A percentile compares a stretch with the other conserved stretches of the same genome.
Conservation (phyloP, 768 basidiomycete species). For the Lentinula guzmanii region DNA sequence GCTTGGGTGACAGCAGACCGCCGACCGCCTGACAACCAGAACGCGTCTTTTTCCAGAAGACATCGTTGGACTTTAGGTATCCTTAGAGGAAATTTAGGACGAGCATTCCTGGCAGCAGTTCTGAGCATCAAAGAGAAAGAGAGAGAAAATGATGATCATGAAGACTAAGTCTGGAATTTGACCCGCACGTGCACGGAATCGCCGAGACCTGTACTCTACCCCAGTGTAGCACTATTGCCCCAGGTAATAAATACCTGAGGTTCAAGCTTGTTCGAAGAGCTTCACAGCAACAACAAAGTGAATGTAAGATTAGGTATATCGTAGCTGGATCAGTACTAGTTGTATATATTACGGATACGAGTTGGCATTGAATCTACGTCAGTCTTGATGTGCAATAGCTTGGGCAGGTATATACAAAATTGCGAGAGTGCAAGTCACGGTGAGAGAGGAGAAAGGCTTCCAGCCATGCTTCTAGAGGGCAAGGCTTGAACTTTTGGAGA, state of each 20-base stretch:
- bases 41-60: constrained; percentile 25
- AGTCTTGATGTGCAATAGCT: background rate
- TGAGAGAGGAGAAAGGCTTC: constrained; percentile 37
- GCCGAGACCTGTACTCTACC: background rate
- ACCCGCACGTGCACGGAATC: background rate
- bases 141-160: background rate
- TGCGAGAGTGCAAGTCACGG: constrained; percentile 21
- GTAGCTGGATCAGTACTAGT: background rate
- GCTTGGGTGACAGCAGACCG: constrained; percentile 33
- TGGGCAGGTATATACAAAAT: background rate
- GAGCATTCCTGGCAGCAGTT: constrained; percentile 34
- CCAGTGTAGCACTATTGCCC: background rate
- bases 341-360: background rate
- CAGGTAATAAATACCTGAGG: constrained; percentile 1
- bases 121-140: constrained; percentile 31
- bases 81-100: constrained; percentile 27
- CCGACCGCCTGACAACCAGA: constrained; percentile 9
- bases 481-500: constrained; percentile 4
- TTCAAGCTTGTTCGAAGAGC: background rate
- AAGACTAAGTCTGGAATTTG: background rate
- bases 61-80: constrained; percentile 37
- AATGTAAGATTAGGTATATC: background rate
- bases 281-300: background rate
- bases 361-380: background rate
- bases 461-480: constrained; percentile 29